A percentile compares a stretch with the other conserved stretches of the same genome.
These are phyloP conservation scores for Globisporangium yorkense DNA, from an alignment of 352 stramenopile species.

Conservation along the genomic window DNA sequence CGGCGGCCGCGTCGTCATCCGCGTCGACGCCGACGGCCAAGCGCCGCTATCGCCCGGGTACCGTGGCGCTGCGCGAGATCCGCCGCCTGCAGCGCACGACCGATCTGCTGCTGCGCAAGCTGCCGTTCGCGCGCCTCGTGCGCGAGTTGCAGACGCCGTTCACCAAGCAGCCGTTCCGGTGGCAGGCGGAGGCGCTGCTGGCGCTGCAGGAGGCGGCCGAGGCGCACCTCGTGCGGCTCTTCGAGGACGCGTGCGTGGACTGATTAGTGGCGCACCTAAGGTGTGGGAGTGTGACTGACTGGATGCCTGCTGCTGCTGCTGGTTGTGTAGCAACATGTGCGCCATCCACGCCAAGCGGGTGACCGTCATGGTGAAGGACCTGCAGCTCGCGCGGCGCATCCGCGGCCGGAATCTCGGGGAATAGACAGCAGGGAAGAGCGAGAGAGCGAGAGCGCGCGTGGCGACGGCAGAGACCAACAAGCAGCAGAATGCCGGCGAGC, in stretches of 20 bases:
- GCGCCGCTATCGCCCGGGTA: conserved; percentile 52
- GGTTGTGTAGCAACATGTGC: conserved; percentile 87
- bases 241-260: conserved; percentile 88
- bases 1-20: neutral
- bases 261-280: neutral
- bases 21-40: conserved; percentile 25
- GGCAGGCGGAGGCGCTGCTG: conserved; percentile 89
- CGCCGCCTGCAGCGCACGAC: conserved; percentile 93
- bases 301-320: neutral
- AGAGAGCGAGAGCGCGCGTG: neutral
- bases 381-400: conserved; percentile 91
- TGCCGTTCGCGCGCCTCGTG: conserved; percentile 96
- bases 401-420: conserved; percentile 73
- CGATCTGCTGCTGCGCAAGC: conserved; percentile 93
- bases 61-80: conserved; percentile 94
- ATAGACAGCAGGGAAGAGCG: conserved; percentile 10
- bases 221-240: conserved; percentile 93
- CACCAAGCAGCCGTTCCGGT: conserved; percentile 74
- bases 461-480: too few species aligned
- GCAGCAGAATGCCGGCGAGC: neutral
- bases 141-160: conserved; percentile 91
- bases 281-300: neutral
- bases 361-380: conserved; percentile 94
- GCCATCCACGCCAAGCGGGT: conserved; percentile 94
- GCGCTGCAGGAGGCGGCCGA: conserved; percentile 93